phyloP scores from a whole-genome alignment of 2,329 filamentous ascomycete genomes.

The Phyllosticta ampelicida region DNA sequence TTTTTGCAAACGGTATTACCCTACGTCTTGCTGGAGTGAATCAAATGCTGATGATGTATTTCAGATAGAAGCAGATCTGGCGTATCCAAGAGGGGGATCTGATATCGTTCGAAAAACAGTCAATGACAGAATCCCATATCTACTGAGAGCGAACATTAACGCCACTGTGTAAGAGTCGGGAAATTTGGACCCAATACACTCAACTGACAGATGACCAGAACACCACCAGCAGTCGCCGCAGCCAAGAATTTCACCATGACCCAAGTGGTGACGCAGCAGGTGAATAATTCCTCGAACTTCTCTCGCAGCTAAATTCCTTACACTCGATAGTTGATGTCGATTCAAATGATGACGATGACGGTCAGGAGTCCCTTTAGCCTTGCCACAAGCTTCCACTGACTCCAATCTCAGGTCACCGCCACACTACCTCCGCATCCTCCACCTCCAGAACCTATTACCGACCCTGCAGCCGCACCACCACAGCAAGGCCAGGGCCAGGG shows the following conservation, averaged over 20 bases:
- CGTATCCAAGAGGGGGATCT: neutral
- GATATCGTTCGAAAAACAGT: neutral
- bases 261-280: neutral
- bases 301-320: neutral
- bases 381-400: neutral
- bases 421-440: neutral
- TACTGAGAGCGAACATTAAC: conserved; percentile 7
- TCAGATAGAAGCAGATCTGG: neutral
- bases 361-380: neutral
- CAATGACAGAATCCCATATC: conserved; percentile 1
- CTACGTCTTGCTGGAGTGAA: neutral
- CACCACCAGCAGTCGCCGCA: neutral
- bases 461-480: neutral
- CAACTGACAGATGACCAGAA: neutral
- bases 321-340: neutral
- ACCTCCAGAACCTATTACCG: neutral
- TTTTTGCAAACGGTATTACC: neutral
- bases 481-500: neutral
- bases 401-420: neutral
- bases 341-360: conserved; percentile 7
- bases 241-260: conserved; percentile 3
- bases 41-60: conserved; percentile 3
- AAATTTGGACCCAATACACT: no score
- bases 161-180: conserved; percentile 6
- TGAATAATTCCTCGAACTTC: neutral